Evolutionary conservation across 2,329 filamentous ascomycete genomes (phyloP).

Genomic region (Botryotinia globosa): DNA sequence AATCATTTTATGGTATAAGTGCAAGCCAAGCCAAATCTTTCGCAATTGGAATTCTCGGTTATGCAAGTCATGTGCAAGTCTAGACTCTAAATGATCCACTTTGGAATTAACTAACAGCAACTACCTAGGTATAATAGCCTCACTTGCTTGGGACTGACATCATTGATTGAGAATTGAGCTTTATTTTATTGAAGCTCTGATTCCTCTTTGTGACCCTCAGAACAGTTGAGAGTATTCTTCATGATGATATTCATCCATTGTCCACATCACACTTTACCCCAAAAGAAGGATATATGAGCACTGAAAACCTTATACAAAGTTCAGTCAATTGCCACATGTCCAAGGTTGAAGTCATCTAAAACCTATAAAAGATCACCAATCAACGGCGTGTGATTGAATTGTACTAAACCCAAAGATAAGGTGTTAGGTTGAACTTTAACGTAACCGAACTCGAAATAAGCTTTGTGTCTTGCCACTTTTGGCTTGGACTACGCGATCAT

Average conservation of each 20-base stretch:
- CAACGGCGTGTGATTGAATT: neutral
- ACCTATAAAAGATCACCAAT: neutral
- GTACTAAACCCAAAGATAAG: neutral
- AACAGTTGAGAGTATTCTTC: neutral
- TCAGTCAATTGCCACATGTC: neutral
- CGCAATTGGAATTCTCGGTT: neutral
- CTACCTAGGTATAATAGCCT: neutral
- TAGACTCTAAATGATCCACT: neutral
- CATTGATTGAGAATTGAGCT: too few relatives aligned
- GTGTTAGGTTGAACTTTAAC: neutral
- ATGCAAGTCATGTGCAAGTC: conserved; percentile 1
- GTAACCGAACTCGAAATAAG: neutral
- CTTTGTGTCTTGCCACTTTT: neutral
- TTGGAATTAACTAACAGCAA: neutral
- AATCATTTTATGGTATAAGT: neutral
- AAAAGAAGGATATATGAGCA: too few relatives aligned
- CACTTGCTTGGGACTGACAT: neutral
- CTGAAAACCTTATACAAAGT: neutral
- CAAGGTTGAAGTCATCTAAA: neutral
- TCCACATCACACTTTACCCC: neutral
- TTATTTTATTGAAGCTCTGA: neutral
- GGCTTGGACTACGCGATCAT: neutral
- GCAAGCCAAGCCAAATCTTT: neutral
- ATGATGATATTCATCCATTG: neutral
- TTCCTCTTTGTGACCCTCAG: neutral